These are phyloP conservation scores for Aspergillus viridinutans DNA, from an alignment of 2,329 filamentous ascomycete genomes.

Conservation along the genomic window DNA sequence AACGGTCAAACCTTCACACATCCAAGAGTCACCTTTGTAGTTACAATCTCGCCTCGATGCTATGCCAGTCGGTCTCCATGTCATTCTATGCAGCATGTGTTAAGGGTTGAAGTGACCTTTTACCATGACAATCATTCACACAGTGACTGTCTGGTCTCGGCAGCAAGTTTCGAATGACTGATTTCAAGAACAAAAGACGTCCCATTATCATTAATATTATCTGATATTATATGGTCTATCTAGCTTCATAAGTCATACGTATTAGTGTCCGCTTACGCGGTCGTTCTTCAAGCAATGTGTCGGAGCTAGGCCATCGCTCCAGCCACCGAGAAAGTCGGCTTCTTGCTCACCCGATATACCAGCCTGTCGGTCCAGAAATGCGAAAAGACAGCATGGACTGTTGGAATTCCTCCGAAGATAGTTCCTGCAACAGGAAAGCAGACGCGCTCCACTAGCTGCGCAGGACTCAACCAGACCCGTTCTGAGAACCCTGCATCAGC, in stretches of 20 bases:
- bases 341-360: constrained; percentile 69
- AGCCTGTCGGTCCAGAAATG: constrained; percentile 68
- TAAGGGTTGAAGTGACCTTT: too few relatives aligned
- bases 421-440: constrained; percentile 65
- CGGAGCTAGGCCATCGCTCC: background rate
- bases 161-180: background rate
- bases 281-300: background rate
- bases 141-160: too few relatives aligned
- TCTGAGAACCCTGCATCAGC: constrained; percentile 60
- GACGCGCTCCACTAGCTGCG: constrained; percentile 59
- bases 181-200: background rate
- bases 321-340: constrained; percentile 41
- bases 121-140: too few relatives aligned
- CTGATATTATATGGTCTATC: background rate
- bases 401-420: constrained; percentile 64
- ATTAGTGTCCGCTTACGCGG: background rate
- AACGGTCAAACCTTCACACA: too few relatives aligned
- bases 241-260: background rate
- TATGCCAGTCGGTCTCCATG: too few relatives aligned
- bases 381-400: constrained; percentile 62
- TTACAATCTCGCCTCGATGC: too few relatives aligned
- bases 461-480: constrained; percentile 53
- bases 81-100: too few relatives aligned
- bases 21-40: too few relatives aligned
- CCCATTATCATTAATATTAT: background rate